These are phyloP conservation scores for Arxiozyma bovina DNA, from an alignment of 1,139 yeast species.

Conservation along the genomic window DNA sequence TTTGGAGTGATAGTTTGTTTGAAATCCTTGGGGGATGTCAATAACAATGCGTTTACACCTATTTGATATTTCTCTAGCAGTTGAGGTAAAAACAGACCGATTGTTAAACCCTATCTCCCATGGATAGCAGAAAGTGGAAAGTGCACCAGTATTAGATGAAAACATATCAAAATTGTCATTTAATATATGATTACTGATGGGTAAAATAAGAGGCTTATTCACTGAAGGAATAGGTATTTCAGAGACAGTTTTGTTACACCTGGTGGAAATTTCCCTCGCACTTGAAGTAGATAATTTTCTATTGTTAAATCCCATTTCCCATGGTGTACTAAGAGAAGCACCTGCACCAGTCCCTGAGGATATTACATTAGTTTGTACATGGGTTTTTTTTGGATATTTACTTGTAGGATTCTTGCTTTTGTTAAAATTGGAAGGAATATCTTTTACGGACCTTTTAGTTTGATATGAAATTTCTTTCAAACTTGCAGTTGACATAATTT, in stretches of 20 bases:
- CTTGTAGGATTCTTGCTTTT: too few species aligned
- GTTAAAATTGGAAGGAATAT: too few species aligned
- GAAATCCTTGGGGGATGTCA: background rate
- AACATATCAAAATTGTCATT: too few species aligned
- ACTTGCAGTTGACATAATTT: background rate
- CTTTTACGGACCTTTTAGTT: too few species aligned
- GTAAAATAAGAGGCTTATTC: too few species aligned
- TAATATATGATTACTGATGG: too few species aligned
- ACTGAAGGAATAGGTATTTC: background rate
- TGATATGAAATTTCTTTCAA: background rate
- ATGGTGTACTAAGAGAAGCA: background rate
- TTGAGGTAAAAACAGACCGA: background rate
- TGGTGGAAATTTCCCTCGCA: background rate
- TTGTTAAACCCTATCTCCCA: conserved; percentile 1
- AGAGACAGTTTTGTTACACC: background rate
- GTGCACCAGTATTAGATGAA: background rate
- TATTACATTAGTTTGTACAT: too few species aligned
- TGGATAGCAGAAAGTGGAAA: background rate
- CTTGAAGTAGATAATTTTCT: background rate
- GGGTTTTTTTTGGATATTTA: too few species aligned
- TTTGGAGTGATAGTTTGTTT: background rate
- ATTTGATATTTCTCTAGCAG: background rate
- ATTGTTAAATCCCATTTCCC: background rate
- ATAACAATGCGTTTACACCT: background rate
- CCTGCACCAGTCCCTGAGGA: background rate